phyloP scores from a whole-genome alignment of 2,329 filamentous ascomycete genomes.

The Colletotrichum lupini region DNA sequence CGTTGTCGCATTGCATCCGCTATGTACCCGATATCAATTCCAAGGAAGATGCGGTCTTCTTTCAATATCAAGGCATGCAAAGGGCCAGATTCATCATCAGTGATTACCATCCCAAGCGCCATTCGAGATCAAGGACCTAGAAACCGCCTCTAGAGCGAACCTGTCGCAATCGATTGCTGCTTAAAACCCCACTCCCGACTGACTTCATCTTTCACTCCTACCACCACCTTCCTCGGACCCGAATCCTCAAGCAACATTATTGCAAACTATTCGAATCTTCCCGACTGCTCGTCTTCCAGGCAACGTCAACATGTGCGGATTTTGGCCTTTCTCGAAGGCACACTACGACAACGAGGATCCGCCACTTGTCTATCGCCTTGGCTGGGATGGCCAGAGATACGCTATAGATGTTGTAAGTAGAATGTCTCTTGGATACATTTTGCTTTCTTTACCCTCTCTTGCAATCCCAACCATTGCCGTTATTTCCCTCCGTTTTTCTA shows the following conservation, averaged over 20 bases:
- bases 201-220: not conserved
- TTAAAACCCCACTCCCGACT: not conserved
- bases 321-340: conserved; percentile 61
- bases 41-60: not conserved
- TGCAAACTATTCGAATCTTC: not conserved
- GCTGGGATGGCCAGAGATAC: conserved; percentile 53
- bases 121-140: not conserved
- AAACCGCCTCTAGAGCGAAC: not conserved
- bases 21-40: not conserved
- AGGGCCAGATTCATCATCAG: not conserved
- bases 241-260: not conserved
- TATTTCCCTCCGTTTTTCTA: not conserved
- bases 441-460: not conserved
- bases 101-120: not conserved
- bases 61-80: not conserved
- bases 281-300: not conserved
- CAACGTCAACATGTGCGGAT: conserved; percentile 60
- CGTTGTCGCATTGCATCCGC: not conserved
- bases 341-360: conserved; percentile 58
- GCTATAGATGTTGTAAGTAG: conserved; percentile 53
- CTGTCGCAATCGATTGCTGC: not conserved
- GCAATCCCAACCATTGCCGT: not conserved
- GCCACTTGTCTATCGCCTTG: conserved; percentile 47
- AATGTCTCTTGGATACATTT: not conserved
- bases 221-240: not conserved